These are phyloP conservation scores for Cylindrotheca closterium DNA, from an alignment of 108 stramenopile species.

Conservation along the genomic window DNA sequence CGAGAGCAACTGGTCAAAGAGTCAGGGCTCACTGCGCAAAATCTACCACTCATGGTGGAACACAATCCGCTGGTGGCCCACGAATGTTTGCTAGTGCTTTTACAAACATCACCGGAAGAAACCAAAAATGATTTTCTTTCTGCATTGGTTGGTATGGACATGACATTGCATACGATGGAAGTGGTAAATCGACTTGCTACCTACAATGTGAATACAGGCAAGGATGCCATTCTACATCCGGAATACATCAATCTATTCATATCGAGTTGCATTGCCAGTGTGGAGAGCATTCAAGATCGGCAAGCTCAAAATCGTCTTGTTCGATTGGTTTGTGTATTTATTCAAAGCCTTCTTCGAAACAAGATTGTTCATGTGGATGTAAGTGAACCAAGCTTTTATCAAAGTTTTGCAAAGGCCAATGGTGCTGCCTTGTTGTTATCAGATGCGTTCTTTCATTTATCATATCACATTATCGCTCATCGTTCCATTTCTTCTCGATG, in stretches of 20 bases:
- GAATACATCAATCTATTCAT: slow-evolving; percentile 97
- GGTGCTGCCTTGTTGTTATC: neutral
- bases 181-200: slow-evolving; percentile 90
- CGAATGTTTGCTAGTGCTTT: slow-evolving; percentile 85
- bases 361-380: slow-evolving; percentile 88
- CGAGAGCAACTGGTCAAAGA: slow-evolving; percentile 55
- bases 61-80: slow-evolving; percentile 93
- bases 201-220: slow-evolving; percentile 23
- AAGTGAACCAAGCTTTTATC: slow-evolving; percentile 28
- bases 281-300: slow-evolving; percentile 92
- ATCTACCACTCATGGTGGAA: slow-evolving; percentile 92
- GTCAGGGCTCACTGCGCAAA: slow-evolving; percentile 88
- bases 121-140: slow-evolving; percentile 84
- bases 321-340: slow-evolving; percentile 95
- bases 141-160: slow-evolving; percentile 96
- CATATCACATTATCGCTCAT: no score
- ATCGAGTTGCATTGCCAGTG: slow-evolving; percentile 92
- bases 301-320: slow-evolving; percentile 94
- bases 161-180: slow-evolving; percentile 97
- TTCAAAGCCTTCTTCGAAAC: slow-evolving; percentile 94
- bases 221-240: slow-evolving; percentile 79
- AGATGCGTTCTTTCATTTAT: no score
- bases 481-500: neutral
- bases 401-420: neutral
- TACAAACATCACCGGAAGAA: slow-evolving; percentile 50